Evolutionary conservation across 2,329 filamentous ascomycete species (phyloP), one percentile per base, ranked within the genome.

Genomic region (Colletotrichum sublineola): DNA sequence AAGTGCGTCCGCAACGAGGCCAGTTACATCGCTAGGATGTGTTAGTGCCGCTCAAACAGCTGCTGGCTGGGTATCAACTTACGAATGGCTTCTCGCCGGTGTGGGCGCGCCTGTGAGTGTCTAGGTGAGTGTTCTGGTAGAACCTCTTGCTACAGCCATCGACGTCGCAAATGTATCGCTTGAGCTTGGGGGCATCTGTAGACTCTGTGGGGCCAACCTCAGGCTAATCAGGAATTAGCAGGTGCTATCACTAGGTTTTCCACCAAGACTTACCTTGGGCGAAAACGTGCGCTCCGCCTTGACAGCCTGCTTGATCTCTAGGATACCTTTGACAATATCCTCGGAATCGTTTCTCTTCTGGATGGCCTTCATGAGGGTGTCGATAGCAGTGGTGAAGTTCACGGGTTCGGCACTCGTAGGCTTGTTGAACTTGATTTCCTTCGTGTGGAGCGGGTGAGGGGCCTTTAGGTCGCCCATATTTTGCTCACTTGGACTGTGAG

Each of bases 41-140:
- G 76, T 80, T 71, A 82, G 79, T 68, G 42, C 31, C 40, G 53
- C 73, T 14, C 65, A 64, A 14, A 72, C 53, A 52, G 63, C 55
- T 36, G 53, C 33, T 15, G 0, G 1, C 33, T 3, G 33, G 4
- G 60, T 44, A n/a, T 58, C 15, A 15, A 85, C 94, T 86, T 85
- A 97, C 93, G 80, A 96, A 98, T 73, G 96, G 96, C 80, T 95
- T 96, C 66, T 93, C 91, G 18, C 96, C 96, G 2, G 94, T 97
- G 81, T 99, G 96, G 6, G 93, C 92, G 75, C 95, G 89, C 57
- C 90, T 91, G 81, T 99, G 96, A 61, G 97, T 98, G 73, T 96
- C 93, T 12, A 98, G 87, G 77, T 98, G 96, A 1, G 95, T 97
- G 83, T 96, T 97, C 79, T 98, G 96, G 72, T 90, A 90, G 81